A percentile compares a stretch with the other conserved stretches of the same genome.
Conservation (phyloP, 129 eudicot species). For the Chrysanthemum seticuspe region DNA sequence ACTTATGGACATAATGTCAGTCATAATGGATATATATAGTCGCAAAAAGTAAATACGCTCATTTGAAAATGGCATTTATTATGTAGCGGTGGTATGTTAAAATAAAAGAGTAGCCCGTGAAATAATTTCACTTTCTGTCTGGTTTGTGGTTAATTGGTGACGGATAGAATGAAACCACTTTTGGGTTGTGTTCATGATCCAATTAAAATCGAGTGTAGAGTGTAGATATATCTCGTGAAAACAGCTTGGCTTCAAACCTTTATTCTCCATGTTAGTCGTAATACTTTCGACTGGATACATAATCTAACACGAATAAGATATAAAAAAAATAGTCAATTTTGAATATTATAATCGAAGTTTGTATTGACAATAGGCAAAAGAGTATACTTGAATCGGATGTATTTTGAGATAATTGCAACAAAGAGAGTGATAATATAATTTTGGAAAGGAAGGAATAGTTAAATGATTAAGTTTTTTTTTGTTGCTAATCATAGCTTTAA, state of each 20-base stretch:
- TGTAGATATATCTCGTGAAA: constrained; percentile 15
- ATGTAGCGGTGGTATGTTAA: constrained; percentile 7
- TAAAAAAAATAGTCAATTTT: too few species aligned
- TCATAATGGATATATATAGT: background rate
- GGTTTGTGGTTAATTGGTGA: constrained; percentile 13
- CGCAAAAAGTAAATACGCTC: constrained; percentile 11
- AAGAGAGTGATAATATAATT: too few species aligned
- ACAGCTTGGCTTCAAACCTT: background rate
- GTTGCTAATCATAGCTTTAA: too few species aligned
- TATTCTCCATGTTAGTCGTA: background rate
- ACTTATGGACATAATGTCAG: too few species aligned
- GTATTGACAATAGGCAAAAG: too few species aligned
- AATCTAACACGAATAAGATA: too few species aligned
- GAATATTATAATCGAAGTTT: too few species aligned
- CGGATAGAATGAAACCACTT: constrained; percentile 13
- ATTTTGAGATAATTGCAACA: too few species aligned
- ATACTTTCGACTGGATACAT: too few species aligned
- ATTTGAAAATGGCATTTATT: constrained; percentile 12
- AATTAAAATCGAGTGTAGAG: constrained; percentile 11
- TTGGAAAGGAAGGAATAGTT: too few species aligned
- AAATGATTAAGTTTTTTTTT: too few species aligned
- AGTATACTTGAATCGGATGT: too few species aligned
- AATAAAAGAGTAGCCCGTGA: constrained; percentile 19
- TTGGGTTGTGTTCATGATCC: constrained; percentile 15
- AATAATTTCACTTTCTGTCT: background rate